These are phyloP conservation scores for Scytalidium sp. DNA, from an alignment of 2,329 filamentous ascomycete genomes.

Conservation along the genomic window DNA sequence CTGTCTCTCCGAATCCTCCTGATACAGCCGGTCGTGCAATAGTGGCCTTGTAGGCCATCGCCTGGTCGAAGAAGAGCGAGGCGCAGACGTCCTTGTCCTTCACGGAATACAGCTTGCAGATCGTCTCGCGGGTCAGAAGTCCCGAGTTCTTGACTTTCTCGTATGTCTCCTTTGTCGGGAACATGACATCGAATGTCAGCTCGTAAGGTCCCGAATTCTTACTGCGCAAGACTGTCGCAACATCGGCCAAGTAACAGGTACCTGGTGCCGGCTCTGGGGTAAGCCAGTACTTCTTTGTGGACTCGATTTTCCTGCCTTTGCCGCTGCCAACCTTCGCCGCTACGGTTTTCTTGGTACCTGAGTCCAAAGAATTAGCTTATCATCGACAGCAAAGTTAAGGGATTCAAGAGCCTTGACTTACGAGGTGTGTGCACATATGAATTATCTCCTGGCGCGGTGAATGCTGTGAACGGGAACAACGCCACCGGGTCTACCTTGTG, in stretches of 20 bases:
- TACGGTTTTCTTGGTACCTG: not conserved
- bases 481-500: not conserved
- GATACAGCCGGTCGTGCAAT: slow-evolving; percentile 34
- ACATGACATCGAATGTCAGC: slow-evolving; percentile 50
- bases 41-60: slow-evolving; percentile 44
- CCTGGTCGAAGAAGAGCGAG: slow-evolving; percentile 36
- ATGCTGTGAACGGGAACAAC: not conserved
- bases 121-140: slow-evolving; percentile 31
- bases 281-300: slow-evolving; percentile 7
- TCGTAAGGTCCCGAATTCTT: slow-evolving; percentile 52
- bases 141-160: slow-evolving; percentile 31
- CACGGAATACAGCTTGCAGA: slow-evolving; percentile 28
- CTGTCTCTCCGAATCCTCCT: slow-evolving; percentile 33
- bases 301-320: not conserved
- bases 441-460: not conserved
- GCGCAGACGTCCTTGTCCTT: slow-evolving; percentile 10
- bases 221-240: slow-evolving; percentile 41
- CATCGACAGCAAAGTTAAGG: not conserved
- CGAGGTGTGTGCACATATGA: not conserved
- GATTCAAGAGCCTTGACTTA: not conserved
- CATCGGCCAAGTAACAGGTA: slow-evolving; percentile 23
- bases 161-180: slow-evolving; percentile 33
- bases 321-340: not conserved
- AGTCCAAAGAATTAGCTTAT: not conserved
- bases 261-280: slow-evolving; percentile 6